Base-by-base conservation (phyloP, 495 filamentous ascomycete species). In the Tuber calosporum region DNA sequence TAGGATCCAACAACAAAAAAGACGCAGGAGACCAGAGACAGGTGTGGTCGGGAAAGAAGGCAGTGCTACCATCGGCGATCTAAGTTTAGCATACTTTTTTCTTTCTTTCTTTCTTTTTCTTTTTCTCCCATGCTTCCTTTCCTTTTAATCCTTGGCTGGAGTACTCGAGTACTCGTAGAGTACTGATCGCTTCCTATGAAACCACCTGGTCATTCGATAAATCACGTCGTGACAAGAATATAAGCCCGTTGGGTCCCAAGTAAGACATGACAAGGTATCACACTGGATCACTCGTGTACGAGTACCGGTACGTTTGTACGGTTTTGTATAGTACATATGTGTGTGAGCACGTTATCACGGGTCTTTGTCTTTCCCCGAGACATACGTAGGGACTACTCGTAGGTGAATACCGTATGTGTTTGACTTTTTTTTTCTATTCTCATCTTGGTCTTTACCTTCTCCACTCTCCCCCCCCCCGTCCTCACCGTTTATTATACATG, bases 41-140 rank as follows among this genome's bases (percentile, higher is more conserved):
- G 48, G 26, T n/a, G 53, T 62, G 26, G 53, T 34, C 30, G 26
- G 26, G 53, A 34, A 43, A 11, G 45, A 53, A 34, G 53, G 53
- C 53, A 34, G 53, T 62, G 53, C 53, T 62, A 62, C 34, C 53
- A 62, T 62, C 53, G 26, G 26, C 53, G 53, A 62, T 62, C 53
- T 62, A 62, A 62, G 53, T 62, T 62, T 62, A 62, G 53, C 53
- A 62, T 15, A 4, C 26, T 62, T 13, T 62, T 62, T 62, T 30
- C 26, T 34, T 34, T 30, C 26, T 62, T 62, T 30, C 9, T 30
- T 62, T 42, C 41, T 43, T 43, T 43, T 43, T 43, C 42, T 11
- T 62, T 62, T 58, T 62, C 19, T 30, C 26, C 53, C 13, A 15
- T 34, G 48, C 26, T 62, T 62, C 26, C 53, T 62, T 4, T 62